Base-by-base conservation (phyloP, 1,284 basidiomycete species). In the Schizophyllum amplum region DNA sequence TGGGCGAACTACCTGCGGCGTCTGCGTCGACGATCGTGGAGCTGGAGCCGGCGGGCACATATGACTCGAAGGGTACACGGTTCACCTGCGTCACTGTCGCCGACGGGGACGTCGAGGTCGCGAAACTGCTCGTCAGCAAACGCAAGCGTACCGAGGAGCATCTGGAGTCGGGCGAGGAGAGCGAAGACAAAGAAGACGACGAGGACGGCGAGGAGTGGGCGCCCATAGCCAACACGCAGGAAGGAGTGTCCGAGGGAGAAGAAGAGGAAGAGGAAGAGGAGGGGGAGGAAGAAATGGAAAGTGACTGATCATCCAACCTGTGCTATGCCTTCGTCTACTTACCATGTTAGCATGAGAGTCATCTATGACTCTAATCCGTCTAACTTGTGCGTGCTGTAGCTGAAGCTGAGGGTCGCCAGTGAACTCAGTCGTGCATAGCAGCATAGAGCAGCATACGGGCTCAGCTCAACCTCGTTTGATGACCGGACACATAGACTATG, bases 31-130 rank as follows among this genome's bases (percentile, higher is more conserved):
- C 57, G 33, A 60, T 67, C 46, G 27, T 68, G 17, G 69, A 80
- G 59, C 71, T 90, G 23, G 63, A 71, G 42, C 83, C 92, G 0
- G 72, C 84, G 1, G 80, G 80, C 1, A 76, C 72, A 54, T 94
- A 93, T 67, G 87, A 94, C 69, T 89, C 91, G 0, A 92, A 92
- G 62, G 90, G 89, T 7, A 91, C 84, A 42, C 77, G 93, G 13
- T 70, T 96, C 65, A 94, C 90, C 5, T 94, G 92, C 65, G 73
- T 93, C 27, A 77, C 84, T 4, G 67, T 92, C 47, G 87, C 86
- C 2, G 85, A 86, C 61, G 80, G 81, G 5, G 79, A 81, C 48
- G 57, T 24, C 17, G 22, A 26, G 42, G 65, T 62, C 9, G 66
- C 54, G 6, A 61, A 60, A 6, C 61, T 51, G 23, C 53, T 57